Conservation (phyloP, 768 basidiomycete species). For the Paxillus rubicundulus region DNA sequence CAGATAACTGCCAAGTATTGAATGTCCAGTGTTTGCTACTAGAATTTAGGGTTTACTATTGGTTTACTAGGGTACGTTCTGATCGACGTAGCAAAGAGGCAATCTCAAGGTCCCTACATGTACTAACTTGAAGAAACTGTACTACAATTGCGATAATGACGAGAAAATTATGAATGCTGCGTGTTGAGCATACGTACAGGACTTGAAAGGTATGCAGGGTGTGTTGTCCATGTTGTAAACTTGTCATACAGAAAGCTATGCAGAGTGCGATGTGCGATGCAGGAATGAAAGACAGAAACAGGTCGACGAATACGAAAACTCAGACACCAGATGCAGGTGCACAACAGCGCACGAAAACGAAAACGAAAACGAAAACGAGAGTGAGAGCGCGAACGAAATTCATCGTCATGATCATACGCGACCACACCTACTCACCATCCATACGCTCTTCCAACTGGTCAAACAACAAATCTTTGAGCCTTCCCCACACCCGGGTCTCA, state of each 20-base stretch:
- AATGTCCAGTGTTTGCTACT: no score
- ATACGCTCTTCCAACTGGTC: constrained; percentile 21
- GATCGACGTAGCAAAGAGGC: no score
- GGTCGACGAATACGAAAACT: neutral
- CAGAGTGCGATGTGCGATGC: constrained; percentile 20
- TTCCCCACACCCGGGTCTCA: constrained; percentile 27
- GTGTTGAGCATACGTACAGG: constrained; percentile 9
- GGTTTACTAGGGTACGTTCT: no score
- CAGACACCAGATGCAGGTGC: constrained; percentile 6
- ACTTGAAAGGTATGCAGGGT: constrained; percentile 21
- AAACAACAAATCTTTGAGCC: constrained; percentile 29
- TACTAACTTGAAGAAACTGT: constrained; percentile 8
- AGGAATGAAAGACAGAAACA: constrained; percentile 4
- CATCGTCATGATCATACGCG: neutral
- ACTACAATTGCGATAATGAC: constrained; percentile 17
- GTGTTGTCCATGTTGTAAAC: constrained; percentile 22
- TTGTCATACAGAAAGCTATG: constrained; percentile 23
- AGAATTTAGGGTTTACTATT: no score
- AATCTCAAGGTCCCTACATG: no score
- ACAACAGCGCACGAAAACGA: neutral
- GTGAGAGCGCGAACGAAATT: neutral
- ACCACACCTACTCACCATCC: constrained; percentile 18
- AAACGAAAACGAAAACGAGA: neutral
- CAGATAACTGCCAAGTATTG: neutral
- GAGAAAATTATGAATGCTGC: constrained; percentile 17